Conservation (phyloP, 1,284 basidiomycete species). For the Irpex lacteus region DNA sequence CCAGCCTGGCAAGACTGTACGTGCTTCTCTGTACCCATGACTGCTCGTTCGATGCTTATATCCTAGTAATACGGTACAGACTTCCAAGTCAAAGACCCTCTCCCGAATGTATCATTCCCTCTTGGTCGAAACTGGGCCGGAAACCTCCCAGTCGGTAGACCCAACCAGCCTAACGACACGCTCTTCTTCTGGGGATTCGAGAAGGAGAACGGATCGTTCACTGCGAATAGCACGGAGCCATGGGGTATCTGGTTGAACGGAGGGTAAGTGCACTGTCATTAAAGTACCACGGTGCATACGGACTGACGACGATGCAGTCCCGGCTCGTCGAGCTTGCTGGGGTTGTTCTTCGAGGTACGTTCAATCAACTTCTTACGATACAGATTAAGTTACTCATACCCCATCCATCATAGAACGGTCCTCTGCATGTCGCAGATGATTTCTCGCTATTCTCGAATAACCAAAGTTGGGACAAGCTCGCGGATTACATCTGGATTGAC, state of each 20-base stretch:
- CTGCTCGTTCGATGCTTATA: not conserved
- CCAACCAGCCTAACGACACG: constrained; percentile 54
- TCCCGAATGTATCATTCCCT: constrained; percentile 65
- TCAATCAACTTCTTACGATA: not conserved
- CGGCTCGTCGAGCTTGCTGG: constrained; percentile 66
- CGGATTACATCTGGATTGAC: constrained; percentile 69
- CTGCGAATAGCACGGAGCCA: constrained; percentile 41
- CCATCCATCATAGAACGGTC: constrained; percentile 52
- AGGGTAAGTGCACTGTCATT: constrained; percentile 40
- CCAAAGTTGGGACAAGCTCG: constrained; percentile 54
- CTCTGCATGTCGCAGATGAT: constrained; percentile 51
- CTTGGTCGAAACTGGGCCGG: constrained; percentile 61
- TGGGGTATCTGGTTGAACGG: constrained; percentile 78
- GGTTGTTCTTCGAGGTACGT: constrained; percentile 60
- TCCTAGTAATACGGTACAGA: constrained; percentile 14
- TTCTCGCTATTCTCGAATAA: constrained; percentile 48
- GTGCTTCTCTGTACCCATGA: not conserved
- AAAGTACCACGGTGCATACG: not conserved
- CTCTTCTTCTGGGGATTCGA: constrained; percentile 74
- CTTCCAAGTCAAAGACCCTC: constrained; percentile 25
- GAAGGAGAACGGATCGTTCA: constrained; percentile 56
- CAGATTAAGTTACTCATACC: not conserved
- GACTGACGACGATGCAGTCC: constrained; percentile 39
- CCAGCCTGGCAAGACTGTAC: constrained; percentile 5
- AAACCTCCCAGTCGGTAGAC: constrained; percentile 60